Conservation (phyloP, 2,329 filamentous ascomycete genomes). For the Ophiostoma sp. region DNA sequence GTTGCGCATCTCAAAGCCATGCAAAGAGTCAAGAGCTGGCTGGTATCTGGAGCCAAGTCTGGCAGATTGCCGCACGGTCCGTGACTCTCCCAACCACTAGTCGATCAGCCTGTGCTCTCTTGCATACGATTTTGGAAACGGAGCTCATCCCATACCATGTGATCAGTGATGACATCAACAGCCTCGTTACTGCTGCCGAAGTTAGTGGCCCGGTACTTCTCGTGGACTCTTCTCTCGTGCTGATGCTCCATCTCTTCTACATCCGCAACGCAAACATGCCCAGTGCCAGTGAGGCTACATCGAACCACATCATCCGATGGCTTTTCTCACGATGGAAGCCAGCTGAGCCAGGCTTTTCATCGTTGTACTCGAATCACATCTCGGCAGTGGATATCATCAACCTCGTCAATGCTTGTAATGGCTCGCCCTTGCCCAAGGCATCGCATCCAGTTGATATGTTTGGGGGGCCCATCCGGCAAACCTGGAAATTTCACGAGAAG, state of each 20-base stretch:
- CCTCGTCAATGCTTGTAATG: constrained; percentile 65
- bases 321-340: constrained; percentile 76
- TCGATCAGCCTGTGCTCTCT: constrained; percentile 68
- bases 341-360: constrained; percentile 65
- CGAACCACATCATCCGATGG: constrained; percentile 74
- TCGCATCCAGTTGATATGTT: constrained; percentile 36
- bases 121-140: constrained; percentile 62
- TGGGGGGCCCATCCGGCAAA: constrained; percentile 46
- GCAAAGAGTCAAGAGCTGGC: constrained; percentile 41
- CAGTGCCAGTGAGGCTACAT: constrained; percentile 60
- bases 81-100: constrained; percentile 66
- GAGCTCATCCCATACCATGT: constrained; percentile 62
- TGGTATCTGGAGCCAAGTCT: constrained; percentile 63
- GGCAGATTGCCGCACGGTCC: constrained; percentile 67
- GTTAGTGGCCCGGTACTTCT: constrained; percentile 73
- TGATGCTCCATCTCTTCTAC: constrained; percentile 67
- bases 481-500: constrained; percentile 43
- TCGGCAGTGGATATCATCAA: constrained; percentile 61
- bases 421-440: constrained; percentile 38
- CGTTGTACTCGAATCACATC: constrained; percentile 58
- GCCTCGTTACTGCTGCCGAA: constrained; percentile 70
- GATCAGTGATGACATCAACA: constrained; percentile 64
- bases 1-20: constrained; percentile 41
- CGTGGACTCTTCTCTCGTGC: constrained; percentile 68
- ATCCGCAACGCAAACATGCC: constrained; percentile 63